These are phyloP conservation scores for Serendipita sp. DNA, from an alignment of 768 basidiomycete genomes.

Conservation along the genomic window DNA sequence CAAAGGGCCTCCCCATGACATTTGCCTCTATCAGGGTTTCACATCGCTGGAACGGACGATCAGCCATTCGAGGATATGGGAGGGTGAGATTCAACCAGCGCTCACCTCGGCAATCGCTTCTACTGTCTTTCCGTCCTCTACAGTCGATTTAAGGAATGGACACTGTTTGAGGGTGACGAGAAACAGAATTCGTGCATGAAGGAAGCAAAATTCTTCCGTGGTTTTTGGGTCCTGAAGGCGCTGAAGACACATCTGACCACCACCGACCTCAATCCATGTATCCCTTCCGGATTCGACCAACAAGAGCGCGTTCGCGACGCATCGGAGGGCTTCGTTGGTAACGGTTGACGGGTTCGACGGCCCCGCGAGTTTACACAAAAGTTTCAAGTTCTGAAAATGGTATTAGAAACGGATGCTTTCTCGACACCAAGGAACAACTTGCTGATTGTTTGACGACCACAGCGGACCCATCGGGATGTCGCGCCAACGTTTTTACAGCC, in stretches of 20 bases:
- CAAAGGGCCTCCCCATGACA: slow-evolving; percentile 34
- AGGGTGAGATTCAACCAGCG: neutral
- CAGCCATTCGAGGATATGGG: too few relatives aligned
- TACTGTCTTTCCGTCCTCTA: slow-evolving; percentile 38
- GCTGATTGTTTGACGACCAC: slow-evolving; percentile 34
- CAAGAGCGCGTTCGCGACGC: slow-evolving; percentile 64
- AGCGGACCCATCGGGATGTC: slow-evolving; percentile 49
- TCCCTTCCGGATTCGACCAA: slow-evolving; percentile 42
- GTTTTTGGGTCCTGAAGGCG: slow-evolving; percentile 41
- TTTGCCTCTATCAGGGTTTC: slow-evolving; percentile 15
- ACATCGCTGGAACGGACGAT: neutral
- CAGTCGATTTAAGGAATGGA: slow-evolving; percentile 40
- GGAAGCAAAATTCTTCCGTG: slow-evolving; percentile 51
- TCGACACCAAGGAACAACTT: slow-evolving; percentile 11
- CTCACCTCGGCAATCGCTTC: neutral
- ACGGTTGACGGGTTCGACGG: slow-evolving; percentile 42
- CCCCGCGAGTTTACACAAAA: slow-evolving; percentile 35
- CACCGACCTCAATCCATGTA: slow-evolving; percentile 47
- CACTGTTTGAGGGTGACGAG: slow-evolving; percentile 38
- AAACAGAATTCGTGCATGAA: slow-evolving; percentile 62
- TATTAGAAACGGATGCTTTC: neutral
- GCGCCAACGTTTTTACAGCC: slow-evolving; percentile 60
- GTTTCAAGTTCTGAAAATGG: slow-evolving; percentile 32
- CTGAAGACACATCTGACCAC: slow-evolving; percentile 38
- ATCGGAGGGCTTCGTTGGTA: slow-evolving; percentile 53